Conservation (phyloP, 169 alveolate species). For the Plasmodium gaboni region DNA sequence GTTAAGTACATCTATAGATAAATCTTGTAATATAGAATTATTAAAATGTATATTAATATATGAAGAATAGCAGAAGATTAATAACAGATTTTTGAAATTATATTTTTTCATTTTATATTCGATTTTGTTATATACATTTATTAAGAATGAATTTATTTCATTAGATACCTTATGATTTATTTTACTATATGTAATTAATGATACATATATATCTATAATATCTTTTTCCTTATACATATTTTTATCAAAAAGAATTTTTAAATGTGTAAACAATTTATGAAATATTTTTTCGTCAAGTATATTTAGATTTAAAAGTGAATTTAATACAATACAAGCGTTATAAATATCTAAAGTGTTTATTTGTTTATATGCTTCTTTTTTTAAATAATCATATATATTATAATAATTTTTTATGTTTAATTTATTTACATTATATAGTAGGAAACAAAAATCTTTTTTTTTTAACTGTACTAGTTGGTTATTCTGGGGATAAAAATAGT, state of each 20-base stretch:
- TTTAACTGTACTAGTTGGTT: slow-evolving; percentile 13
- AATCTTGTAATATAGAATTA: slow-evolving; percentile 35
- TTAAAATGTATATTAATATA: slow-evolving; percentile 34
- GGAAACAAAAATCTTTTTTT: slow-evolving; percentile 49
- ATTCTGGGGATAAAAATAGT: neutral
- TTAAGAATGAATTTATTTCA: slow-evolving; percentile 29
- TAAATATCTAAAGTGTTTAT: slow-evolving; percentile 30
- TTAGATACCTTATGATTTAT: neutral
- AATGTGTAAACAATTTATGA: slow-evolving; percentile 16
- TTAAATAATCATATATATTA: slow-evolving; percentile 54
- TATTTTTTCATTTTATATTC: slow-evolving; percentile 33
- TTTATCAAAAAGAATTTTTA: slow-evolving; percentile 58
- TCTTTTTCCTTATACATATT: slow-evolving; percentile 65
- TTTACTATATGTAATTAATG: slow-evolving; percentile 26
- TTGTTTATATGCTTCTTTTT: slow-evolving; percentile 8
- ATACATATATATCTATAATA: slow-evolving; percentile 37
- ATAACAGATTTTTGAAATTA: slow-evolving; percentile 29
- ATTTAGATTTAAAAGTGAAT: slow-evolving; percentile 45
- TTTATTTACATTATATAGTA: slow-evolving; percentile 41
- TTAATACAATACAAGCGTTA: slow-evolving; percentile 39
- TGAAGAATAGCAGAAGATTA: slow-evolving; percentile 40
- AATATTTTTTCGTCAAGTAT: slow-evolving; percentile 36
- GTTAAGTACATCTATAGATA: slow-evolving; percentile 60
- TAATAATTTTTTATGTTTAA: slow-evolving; percentile 48
- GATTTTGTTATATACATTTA: slow-evolving; percentile 25